phyloP scores from a whole-genome alignment of 1,284 basidiomycete genomes.

The Leccinum pachyderme region DNA sequence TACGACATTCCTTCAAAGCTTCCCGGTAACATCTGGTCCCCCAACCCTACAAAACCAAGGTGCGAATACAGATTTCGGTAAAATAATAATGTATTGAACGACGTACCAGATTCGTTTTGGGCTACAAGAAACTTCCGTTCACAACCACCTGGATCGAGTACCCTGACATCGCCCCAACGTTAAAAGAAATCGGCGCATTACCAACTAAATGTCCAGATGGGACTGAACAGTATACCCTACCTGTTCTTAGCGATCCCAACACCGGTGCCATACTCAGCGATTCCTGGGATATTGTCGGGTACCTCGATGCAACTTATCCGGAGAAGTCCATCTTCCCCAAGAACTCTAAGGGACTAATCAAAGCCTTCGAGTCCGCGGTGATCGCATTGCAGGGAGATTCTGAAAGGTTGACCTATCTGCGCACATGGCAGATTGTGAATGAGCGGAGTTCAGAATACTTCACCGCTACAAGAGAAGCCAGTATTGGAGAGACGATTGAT shows the following conservation, averaged over 20 bases:
- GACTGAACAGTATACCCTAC: neutral
- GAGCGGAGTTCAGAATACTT: neutral
- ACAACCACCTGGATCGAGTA: neutral
- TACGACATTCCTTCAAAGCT: conserved; percentile 31
- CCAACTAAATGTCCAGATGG: neutral
- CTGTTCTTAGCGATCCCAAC: neutral
- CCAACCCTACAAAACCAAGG: conserved; percentile 28
- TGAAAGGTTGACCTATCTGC: neutral
- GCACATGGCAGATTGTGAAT: neutral
- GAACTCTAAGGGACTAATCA: neutral
- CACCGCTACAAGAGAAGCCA: neutral
- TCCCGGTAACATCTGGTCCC: conserved; percentile 18
- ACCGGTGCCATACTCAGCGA: neutral
- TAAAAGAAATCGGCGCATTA: neutral
- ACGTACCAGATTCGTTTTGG: neutral
- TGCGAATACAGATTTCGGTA: neutral
- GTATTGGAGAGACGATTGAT: neutral
- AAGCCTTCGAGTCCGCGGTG: neutral
- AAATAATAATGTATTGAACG: neutral
- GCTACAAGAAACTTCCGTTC: neutral
- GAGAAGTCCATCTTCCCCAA: neutral
- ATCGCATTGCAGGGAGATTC: neutral
- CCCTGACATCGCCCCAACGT: neutral
- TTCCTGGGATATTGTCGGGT: neutral
- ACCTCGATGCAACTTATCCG: neutral